A percentile compares a stretch with the other conserved stretches of the same genome.
These are phyloP conservation scores for Zygosaccharomyces bisporus DNA, from an alignment of 805 yeast genomes.

Conservation along the genomic window DNA sequence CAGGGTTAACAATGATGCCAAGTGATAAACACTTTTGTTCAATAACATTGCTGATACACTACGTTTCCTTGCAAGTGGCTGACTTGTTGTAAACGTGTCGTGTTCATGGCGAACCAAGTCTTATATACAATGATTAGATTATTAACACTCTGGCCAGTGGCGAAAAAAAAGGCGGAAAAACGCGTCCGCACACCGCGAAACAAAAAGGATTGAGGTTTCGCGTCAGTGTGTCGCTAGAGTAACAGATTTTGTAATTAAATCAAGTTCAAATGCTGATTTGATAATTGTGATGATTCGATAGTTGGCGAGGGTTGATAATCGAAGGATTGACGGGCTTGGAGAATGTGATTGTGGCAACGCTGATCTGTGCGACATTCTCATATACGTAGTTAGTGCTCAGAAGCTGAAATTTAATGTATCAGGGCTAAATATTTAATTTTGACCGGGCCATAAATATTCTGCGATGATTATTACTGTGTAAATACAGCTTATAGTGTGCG, in stretches of 20 bases:
- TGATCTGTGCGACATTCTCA: no score
- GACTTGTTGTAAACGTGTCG: background rate
- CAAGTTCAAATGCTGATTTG: no score
- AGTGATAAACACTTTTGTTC: conserved; percentile 1
- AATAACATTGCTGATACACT: background rate
- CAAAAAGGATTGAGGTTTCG: conserved; percentile 1
- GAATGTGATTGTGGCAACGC: no score
- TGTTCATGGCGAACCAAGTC: background rate
- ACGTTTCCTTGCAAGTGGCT: background rate
- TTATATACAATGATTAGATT: conserved; percentile 1
- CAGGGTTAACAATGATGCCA: conserved; percentile 25
- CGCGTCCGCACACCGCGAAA: conserved; percentile 6
- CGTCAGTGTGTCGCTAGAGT: background rate
- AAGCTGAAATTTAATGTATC: no score
- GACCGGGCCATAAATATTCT: no score
- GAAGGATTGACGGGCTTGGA: no score
- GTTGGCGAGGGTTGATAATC: background rate
- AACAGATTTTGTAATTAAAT: no score
- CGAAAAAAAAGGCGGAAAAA: conserved; percentile 4
- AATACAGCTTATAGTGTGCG: no score
- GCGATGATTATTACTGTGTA: no score
- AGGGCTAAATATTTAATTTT: no score
- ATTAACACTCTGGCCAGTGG: conserved; percentile 16
- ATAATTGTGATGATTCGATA: no score
- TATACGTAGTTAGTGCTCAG: no score